Conservation (phyloP, 495 filamentous ascomycete species). For the Cercophora scortea region DNA sequence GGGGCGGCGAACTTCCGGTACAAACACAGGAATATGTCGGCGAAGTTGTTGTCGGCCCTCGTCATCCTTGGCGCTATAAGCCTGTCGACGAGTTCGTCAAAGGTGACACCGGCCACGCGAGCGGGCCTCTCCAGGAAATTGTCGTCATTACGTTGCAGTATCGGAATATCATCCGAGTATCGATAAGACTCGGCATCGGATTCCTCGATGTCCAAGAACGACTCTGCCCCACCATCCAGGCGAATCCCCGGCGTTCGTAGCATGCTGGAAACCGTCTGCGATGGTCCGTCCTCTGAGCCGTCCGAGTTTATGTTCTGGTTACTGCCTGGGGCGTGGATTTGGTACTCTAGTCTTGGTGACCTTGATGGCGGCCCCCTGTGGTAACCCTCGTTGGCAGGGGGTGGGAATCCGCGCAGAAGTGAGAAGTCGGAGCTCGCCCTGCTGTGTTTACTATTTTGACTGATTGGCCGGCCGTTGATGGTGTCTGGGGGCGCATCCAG, state of each 20-base stretch:
- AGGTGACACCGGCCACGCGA: constrained; percentile 57
- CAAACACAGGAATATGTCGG: constrained; percentile 79
- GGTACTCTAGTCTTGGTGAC: constrained; percentile 24
- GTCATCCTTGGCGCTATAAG: constrained; percentile 74
- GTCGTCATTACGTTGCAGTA: constrained; percentile 49
- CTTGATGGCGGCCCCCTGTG: constrained; percentile 20
- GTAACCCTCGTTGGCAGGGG: constrained; percentile 23
- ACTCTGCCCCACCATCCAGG: constrained; percentile 35
- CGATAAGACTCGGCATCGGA: constrained; percentile 46
- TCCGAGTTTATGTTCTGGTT: constrained; percentile 12
- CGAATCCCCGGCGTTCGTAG: constrained; percentile 38
- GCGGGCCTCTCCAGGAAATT: constrained; percentile 36
- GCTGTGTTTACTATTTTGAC: constrained; percentile 49
- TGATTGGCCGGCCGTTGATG: constrained; percentile 37
- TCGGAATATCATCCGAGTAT: constrained; percentile 53
- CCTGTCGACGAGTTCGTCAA: constrained; percentile 85
- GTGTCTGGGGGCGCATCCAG: constrained; percentile 41
- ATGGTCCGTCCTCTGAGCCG: constrained; percentile 25
- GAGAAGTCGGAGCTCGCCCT: constrained; percentile 59
- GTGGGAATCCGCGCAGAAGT: constrained; percentile 34
- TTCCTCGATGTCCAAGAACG: constrained; percentile 54
- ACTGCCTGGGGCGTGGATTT: constrained; percentile 7
- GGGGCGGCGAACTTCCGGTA: constrained; percentile 92
- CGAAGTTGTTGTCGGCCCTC: constrained; percentile 78
- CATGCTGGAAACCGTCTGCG: constrained; percentile 35